Base-by-base conservation (phyloP, 192 early-diverging fungal species). In the Backusella mclennaniae region DNA sequence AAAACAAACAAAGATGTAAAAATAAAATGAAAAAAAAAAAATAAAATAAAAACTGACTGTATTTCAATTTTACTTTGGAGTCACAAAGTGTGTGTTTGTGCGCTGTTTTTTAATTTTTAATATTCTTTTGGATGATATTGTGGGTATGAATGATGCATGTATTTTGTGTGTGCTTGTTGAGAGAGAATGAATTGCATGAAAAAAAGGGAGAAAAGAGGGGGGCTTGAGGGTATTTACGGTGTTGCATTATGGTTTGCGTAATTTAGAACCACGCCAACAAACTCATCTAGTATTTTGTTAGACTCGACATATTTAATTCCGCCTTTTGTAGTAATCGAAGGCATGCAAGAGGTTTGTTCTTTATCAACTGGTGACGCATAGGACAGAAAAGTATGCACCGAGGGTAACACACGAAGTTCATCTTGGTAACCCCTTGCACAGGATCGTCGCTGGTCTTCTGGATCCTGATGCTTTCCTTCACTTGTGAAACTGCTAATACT, bases 291-390 rank as follows among this genome's bases (percentile, higher is more conserved):
- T 68, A 75, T 75, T 35, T 75, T 75, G 14, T 63, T 75, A 9
- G 56, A 42, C 23, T 75, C 74, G 39, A 75, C 74, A 75, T 75
- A 75, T 75, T 75, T 75, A 66, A 75, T 71, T 71, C 70, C 70
- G 70, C 70, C 70, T 71, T 71, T 71, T 71, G 70, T 71, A 49
- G 70, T 71, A 71, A 71, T 49, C n/a, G 39, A 21, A 71, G 70
- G 70, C 29, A 71, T 71, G 69, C 69, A 70, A n/a, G 35, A 41
- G 12, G 26, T 49, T 71, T 71, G 39, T 49, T 71, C 74, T 75
- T 66, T 67, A 42, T 41, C 63, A 38, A 33, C 66, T 39, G 59
- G 35, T 67, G 74, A 38, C 23, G 52, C 56, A 66, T 56, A 74
- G 21, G 53, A 56, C 35, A 66, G 19, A 38, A 44, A 75, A 23